Base-by-base conservation (phyloP, 108 stramenopile genomes). In the Cyclotella kingstonii region DNA sequence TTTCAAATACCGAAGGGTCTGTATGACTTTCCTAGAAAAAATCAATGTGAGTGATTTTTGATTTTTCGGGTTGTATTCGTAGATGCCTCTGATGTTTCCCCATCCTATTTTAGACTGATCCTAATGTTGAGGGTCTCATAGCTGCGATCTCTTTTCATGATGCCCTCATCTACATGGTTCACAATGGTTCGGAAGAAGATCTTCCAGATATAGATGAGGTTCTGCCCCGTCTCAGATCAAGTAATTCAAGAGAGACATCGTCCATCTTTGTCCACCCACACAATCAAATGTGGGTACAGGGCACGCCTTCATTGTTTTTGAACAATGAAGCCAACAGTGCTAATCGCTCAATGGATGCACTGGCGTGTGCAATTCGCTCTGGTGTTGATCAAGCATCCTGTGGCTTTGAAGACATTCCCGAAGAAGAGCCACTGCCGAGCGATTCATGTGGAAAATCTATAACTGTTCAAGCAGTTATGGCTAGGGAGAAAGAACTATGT, bases 1-100 rank as follows among this genome's bases (percentile, higher is more conserved):
- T 67, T 88, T 93, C 76, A 93, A 93, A 59, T 93, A 93, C 56
- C 78, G 92, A 41, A 70, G 86, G 22, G 92, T 90, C n/a, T 90
- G 87, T 41, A 68, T 93, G 81, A 78, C 73, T 4, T 84, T 90
- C 31, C 54, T 90, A n/a, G 74, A 65, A 18, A 74, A 86, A 55
- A 36, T 93, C 29, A 79, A 80, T 40, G 86, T 82, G 31, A 47
- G 63, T 54, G n/a, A 15, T n/a, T n/a, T n/a, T n/a, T n/a, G n/a
- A n/a, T n/a, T n/a, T n/a, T n/a, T n/a, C 10, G 10, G 23, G 1
- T 44, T 46, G 17, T 4, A 46, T 3, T 11, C 9, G 9, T 22
- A 9, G 19, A 10, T 46, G 1, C 23, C 18, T 22, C 18, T 22
- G 29, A 46, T 7, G 30, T 9, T 45, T 48, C 60, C 34, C 66